phyloP scores from a whole-genome alignment of 345 rosid genomes.

The Pistacia vera region DNA sequence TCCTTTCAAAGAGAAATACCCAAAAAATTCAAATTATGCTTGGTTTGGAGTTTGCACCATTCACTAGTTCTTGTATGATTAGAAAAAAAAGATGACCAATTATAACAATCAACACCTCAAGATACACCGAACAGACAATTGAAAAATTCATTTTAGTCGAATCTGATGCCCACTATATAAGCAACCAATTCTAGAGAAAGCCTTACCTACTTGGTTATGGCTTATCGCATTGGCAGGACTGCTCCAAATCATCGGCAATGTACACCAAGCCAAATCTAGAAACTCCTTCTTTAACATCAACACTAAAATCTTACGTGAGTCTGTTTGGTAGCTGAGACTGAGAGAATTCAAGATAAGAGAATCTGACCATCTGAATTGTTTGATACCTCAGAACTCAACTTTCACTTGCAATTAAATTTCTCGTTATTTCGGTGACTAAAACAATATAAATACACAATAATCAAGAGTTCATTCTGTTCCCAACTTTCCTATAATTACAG shows the following conservation, averaged over 20 bases:
- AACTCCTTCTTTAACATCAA: neutral
- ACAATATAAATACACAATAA: neutral
- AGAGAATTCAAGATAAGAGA: neutral
- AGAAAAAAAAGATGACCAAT: neutral
- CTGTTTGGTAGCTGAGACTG: neutral
- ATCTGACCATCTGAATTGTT: neutral
- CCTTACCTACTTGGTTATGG: neutral
- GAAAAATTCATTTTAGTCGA: neutral
- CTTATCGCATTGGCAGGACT: neutral
- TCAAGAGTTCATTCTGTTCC: neutral
- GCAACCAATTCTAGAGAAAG: neutral
- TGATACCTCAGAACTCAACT: neutral
- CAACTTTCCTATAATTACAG: neutral
- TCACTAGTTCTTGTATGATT: neutral
- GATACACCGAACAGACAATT: neutral
- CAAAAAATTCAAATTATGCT: neutral
- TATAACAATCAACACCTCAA: neutral
- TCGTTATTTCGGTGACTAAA: neutral
- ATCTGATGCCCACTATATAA: neutral
- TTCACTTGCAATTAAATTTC: neutral
- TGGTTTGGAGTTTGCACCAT: neutral
- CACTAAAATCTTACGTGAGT: neutral
- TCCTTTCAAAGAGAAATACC: neutral
- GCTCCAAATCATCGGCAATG: neutral
- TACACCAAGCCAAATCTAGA: neutral